Evolutionary conservation across 2,329 filamentous ascomycete genomes (phyloP), one percentile per base, ranked within the genome.

Genomic region (Alternaria alternata): DNA sequence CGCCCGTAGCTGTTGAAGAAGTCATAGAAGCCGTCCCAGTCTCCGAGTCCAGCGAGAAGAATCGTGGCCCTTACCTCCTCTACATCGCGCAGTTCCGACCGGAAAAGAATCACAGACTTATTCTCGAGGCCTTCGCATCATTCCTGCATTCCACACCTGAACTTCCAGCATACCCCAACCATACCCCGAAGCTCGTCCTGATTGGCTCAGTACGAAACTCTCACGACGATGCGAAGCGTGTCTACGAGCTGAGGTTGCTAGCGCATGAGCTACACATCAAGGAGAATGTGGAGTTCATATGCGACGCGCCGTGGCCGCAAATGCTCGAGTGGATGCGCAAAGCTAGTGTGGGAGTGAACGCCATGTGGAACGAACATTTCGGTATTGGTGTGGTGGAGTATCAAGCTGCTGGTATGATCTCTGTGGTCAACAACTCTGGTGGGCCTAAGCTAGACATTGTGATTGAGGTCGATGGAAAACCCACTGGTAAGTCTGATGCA

Each of bases 361-460:
- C 91, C 73, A 99, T 99, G 95, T 99, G 95, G 94, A 98, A 97
- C 77, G 95, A 99, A 81, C 95, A 99, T 79, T 99, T 99, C 76
- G 95, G 95, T 22, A 99, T 99, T 60, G 95, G 95, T 1, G 94
- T 98, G 16, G 95, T 99, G 41, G 95, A 99, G 82, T 99, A 98
- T 75, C 94, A 98, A 76, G 95, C 95, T 4, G 95, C 95, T 0
- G 95, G 95, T 1, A 83, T 99, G 59, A 93, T 99, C 58, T 89
- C 91, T 5, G 94, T 99, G 0, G 95, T 98, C 8, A 95, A 99
- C 72, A 85, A 97, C 78, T 95, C 91, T 51, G 95, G 94, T 8
- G 95, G 95, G 0, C 95, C 95, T 2, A 97, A 95, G 79, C 80
- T 93, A 63, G 95, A 99, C 75, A 99, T 99, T 67, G 94, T 98